Evolutionary conservation across 2,329 filamentous ascomycete species (phyloP), one percentile per base, ranked within the genome.

Genomic region (Cytospora schulzeri): DNA sequence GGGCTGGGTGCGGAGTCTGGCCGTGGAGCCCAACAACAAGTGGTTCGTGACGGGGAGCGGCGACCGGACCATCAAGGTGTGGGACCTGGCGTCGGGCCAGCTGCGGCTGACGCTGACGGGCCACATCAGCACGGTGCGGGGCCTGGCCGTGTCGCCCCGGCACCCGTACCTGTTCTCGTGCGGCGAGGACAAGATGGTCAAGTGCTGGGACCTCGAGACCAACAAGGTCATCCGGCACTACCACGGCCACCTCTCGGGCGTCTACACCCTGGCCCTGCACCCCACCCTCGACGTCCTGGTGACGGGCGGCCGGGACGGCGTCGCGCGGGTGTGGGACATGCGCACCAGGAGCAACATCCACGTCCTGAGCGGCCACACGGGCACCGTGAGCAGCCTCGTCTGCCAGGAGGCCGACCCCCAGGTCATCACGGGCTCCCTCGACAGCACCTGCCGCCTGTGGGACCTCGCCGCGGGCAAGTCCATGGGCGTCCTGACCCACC

Each of bases 201-300:
- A 99, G 79, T 99, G 95, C 79, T 99, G 95, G 95, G 95, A 99
- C 80, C 80, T 99, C 69, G 95, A 99, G 78, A 97, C 94, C n/a
- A 99, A 99, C 81, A 97, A 97, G 78, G 95, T 99, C 66, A 97
- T 98, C 73, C 87, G 94, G 48, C 93, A 97, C 78, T 99, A 98
- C 76, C 95, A 99, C 76, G 96, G 96, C 22, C 95, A 99, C 79
- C 81, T 99, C 26, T 96, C 92, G 71, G 95, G 95, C 68, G 95
- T 99, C 4, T 99, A 99, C 78, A 93, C 93, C 0, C 82, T 99
- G 7, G 87, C 91, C 2, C 81, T 99, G n/a, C 95, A 99, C 74
- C 95, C 95, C 0, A 97, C 93, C 0, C 85, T 99, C 7, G 95
- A 99, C 72, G 91, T 99, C 0, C 84, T 99, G 22, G 93, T 97